Conservation (phyloP, 768 basidiomycete genomes). For the Kwoniella sp. region DNA sequence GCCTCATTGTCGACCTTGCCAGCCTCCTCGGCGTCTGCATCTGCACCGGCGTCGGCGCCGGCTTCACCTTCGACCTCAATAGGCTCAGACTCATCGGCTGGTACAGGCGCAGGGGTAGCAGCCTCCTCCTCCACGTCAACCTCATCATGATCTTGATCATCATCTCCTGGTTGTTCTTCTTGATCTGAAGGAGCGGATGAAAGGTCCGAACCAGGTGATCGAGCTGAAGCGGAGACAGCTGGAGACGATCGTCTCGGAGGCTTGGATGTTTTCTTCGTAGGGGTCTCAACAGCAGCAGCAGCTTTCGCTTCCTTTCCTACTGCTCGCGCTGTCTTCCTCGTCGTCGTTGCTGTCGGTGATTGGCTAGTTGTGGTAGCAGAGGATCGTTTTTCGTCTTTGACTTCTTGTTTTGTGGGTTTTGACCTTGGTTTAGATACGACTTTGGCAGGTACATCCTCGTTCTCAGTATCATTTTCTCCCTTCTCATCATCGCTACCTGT, state of each 20-base stretch:
- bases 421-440: conserved; percentile 10
- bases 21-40: not conserved
- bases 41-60: too few species aligned
- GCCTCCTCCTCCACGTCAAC: not conserved
- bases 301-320: not conserved
- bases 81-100: not conserved
- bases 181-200: conserved; percentile 23
- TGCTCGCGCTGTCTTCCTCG: too few species aligned
- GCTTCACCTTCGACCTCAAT: not conserved
- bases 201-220: conserved; percentile 27
- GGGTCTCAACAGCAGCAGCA: not conserved
- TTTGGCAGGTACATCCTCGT: not conserved
- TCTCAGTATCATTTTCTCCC: not conserved
- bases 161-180: not conserved
- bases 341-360: too few species aligned
- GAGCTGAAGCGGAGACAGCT: conserved; percentile 14
- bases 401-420: conserved; percentile 9
- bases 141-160: not conserved
- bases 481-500: conserved; percentile 7
- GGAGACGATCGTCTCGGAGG: conserved; percentile 22
- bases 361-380: too few species aligned
- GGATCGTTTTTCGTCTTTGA: not conserved
- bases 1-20: not conserved
- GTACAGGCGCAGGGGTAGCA: not conserved
- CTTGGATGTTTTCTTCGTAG: conserved; percentile 6